These are phyloP conservation scores for Sporisorium scitamineum DNA, from an alignment of 1,284 basidiomycete species.

Conservation along the genomic window DNA sequence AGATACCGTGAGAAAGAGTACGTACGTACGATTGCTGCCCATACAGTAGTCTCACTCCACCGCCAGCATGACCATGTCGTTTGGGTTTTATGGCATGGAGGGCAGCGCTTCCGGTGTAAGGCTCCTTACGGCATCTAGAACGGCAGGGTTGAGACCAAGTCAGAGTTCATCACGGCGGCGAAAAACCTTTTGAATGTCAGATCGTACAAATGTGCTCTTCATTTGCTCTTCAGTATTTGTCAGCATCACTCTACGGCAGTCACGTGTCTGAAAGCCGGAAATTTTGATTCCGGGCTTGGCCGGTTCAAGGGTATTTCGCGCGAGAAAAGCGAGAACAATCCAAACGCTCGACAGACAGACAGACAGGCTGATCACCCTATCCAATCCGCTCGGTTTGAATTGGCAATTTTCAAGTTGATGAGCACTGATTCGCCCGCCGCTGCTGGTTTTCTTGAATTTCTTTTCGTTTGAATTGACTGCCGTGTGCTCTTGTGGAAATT, in stretches of 20 bases:
- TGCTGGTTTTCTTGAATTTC: too few species aligned
- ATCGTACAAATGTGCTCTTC: background rate
- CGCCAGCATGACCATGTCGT: too few species aligned
- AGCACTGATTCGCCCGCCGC: too few species aligned
- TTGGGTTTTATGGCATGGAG: too few species aligned
- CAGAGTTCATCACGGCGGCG: too few species aligned
- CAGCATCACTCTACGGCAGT: slow-evolving; percentile 4
- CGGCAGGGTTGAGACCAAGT: too few species aligned
- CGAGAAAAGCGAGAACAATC: slow-evolving; percentile 8
- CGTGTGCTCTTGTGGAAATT: background rate
- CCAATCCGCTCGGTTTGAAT: slow-evolving; percentile 27
- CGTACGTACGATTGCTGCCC: too few species aligned
- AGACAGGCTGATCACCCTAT: slow-evolving; percentile 28
- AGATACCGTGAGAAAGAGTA: too few species aligned
- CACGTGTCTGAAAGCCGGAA: slow-evolving; percentile 4
- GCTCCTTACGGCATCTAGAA: background rate
- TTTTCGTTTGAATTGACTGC: slow-evolving; percentile 1
- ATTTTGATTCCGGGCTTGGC: slow-evolving; percentile 5
- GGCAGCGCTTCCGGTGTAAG: too few species aligned
- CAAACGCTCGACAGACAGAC: slow-evolving; percentile 11
- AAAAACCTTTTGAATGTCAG: too few species aligned
- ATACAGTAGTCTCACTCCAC: too few species aligned
- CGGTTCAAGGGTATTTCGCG: slow-evolving; percentile 12
- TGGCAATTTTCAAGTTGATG: too few species aligned
- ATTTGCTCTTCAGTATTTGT: slow-evolving; percentile 1